These are phyloP conservation scores for Ceratopteris richardii DNA, from an alignment of 75 land plant genomes.

Conservation along the genomic window DNA sequence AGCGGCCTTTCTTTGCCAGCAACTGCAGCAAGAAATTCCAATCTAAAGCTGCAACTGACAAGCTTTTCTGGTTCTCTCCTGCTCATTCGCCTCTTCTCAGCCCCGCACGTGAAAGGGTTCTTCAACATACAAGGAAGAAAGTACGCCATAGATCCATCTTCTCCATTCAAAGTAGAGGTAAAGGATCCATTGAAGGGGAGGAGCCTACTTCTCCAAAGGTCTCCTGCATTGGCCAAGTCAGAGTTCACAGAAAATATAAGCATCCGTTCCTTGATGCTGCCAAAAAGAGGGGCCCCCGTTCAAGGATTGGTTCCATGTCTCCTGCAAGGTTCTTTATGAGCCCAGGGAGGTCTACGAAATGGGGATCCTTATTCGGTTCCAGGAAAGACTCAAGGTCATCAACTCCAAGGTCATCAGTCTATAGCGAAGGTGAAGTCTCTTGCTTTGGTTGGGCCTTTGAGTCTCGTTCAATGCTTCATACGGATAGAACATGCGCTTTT, in stretches of 20 bases:
- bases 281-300: background rate
- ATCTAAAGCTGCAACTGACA: background rate
- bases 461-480: background rate
- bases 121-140: background rate
- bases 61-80: background rate
- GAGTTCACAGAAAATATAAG: background rate
- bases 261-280: background rate
- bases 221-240: conserved; percentile 6
- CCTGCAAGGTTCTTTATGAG: conserved; percentile 1
- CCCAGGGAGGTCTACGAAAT: background rate
- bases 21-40: background rate
- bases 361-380: background rate
- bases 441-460: background rate
- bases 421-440: background rate
- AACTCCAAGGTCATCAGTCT: background rate
- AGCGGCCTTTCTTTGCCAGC: background rate
- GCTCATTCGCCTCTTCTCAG: background rate
- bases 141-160: background rate
- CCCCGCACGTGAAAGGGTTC: background rate
- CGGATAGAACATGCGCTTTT: background rate
- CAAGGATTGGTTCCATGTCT: background rate
- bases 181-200: background rate
- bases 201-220: conserved; percentile 3
- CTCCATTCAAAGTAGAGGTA: background rate
- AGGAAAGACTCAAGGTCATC: conserved; percentile 1